These are phyloP conservation scores for Candida broadrunensis DNA, from an alignment of 805 yeast genomes.

Conservation along the genomic window DNA sequence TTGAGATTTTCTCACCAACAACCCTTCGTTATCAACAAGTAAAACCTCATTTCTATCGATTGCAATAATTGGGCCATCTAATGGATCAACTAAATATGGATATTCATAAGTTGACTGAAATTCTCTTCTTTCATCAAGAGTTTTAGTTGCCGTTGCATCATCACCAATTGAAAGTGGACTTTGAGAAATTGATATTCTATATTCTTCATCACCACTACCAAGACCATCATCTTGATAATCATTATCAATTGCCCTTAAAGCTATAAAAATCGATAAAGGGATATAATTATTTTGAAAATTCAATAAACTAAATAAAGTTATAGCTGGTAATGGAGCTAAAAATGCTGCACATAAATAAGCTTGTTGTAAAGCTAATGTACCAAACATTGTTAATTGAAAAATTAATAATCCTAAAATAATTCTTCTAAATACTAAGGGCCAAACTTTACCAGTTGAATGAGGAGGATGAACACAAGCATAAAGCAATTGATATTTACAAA, in stretches of 20 bases:
- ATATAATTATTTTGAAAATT: slow-evolving; percentile 77
- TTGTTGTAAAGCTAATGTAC: slow-evolving; percentile 76
- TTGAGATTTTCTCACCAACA: slow-evolving; percentile 9
- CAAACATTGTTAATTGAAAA: slow-evolving; percentile 91
- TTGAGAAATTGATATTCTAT: neutral
- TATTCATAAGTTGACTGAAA: slow-evolving; percentile 68
- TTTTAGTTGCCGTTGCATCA: slow-evolving; percentile 22
- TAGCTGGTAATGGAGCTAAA: slow-evolving; percentile 72
- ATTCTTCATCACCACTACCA: slow-evolving; percentile 18
- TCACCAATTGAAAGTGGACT: slow-evolving; percentile 1
- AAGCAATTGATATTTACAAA: slow-evolving; percentile 85
- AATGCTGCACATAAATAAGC: slow-evolving; percentile 74
- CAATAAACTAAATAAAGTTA: slow-evolving; percentile 66
- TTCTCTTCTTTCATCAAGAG: slow-evolving; percentile 80
- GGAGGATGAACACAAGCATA: slow-evolving; percentile 94
- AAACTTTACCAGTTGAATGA: slow-evolving; percentile 93
- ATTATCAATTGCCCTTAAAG: slow-evolving; percentile 72
- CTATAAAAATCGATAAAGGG: slow-evolving; percentile 83
- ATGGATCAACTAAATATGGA: slow-evolving; percentile 63
- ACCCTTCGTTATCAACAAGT: slow-evolving; percentile 26
- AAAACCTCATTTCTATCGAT: slow-evolving; percentile 49
- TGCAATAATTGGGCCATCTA: slow-evolving; percentile 87
- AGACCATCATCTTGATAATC: slow-evolving; percentile 23
- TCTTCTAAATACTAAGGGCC: slow-evolving; percentile 88
- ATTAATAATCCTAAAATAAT: slow-evolving; percentile 75